phyloP scores from a whole-genome alignment of 2,329 filamentous ascomycete species.

The Clarireedia hainanense region DNA sequence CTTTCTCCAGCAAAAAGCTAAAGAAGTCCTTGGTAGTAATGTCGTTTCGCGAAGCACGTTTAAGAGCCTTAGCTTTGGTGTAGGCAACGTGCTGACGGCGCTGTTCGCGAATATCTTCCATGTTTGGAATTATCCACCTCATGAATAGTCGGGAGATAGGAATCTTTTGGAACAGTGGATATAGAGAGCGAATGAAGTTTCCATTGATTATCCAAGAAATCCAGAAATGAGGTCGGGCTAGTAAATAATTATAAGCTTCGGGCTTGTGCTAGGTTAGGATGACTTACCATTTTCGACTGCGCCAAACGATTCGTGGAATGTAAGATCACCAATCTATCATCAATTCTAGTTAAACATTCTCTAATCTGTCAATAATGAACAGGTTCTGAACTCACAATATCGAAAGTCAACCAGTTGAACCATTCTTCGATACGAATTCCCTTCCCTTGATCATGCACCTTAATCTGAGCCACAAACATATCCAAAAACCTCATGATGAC shows the following conservation, averaged over 20 bases:
- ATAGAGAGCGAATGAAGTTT: not conserved
- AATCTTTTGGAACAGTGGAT: not conserved
- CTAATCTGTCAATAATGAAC: not conserved
- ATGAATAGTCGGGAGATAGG: not conserved
- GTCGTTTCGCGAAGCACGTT: not conserved
- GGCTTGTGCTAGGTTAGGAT: not conserved
- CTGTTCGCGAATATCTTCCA: not conserved
- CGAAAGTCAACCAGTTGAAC: constrained; percentile 5
- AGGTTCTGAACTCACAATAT: not conserved
- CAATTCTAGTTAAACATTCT: not conserved
- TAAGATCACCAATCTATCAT: not conserved
- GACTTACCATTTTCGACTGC: not conserved
- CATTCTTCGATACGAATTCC: not conserved
- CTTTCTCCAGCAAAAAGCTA: constrained; percentile 1
- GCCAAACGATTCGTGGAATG: constrained; percentile 1
- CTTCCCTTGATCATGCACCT: not conserved
- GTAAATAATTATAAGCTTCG: not conserved
- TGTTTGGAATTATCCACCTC: not conserved
- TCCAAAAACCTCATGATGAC: constrained; percentile 2
- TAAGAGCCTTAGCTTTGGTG: not conserved
- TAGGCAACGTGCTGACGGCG: not conserved
- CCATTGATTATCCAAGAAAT: not conserved
- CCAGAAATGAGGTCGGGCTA: constrained; percentile 3
- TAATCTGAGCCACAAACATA: constrained; percentile 1
- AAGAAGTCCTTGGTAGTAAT: not conserved